A percentile compares a stretch with the other conserved stretches of the same genome.
Evolutionary conservation across 345 rosid genomes (phyloP).

Genomic region (Geranium rotundifolium): DNA sequence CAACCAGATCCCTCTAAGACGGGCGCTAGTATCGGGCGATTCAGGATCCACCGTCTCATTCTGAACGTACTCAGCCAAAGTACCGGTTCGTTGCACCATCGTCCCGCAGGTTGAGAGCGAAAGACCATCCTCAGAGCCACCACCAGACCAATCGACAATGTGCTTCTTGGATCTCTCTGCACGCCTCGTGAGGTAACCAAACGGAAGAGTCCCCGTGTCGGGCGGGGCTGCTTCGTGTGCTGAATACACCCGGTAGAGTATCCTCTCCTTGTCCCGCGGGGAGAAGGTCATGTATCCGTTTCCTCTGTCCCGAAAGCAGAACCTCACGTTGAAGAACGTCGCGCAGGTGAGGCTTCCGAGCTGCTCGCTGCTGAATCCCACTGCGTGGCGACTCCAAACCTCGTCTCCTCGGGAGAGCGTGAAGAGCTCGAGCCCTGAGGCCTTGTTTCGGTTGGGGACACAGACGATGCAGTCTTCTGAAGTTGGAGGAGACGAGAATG

Average conservation of each 20-base stretch:
- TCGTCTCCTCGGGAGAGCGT: conserved; percentile 5
- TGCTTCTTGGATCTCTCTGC: not conserved
- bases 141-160: conserved; percentile 1
- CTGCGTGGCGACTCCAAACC: not conserved
- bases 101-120: conserved; percentile 12
- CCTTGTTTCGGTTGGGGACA: not conserved
- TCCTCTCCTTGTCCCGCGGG: too few species aligned
- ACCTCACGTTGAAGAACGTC: too few species aligned
- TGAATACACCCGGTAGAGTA: too few species aligned
- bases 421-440: not conserved
- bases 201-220: not conserved
- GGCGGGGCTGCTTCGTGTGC: too few species aligned
- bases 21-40: too few species aligned
- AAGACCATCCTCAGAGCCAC: conserved; percentile 1
- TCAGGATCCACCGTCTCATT: not conserved
- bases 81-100: not conserved
- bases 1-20: conserved; percentile 18
- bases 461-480: too few species aligned
- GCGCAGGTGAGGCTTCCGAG: too few species aligned
- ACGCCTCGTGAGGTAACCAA: not conserved
- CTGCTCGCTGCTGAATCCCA: too few species aligned
- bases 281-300: too few species aligned
- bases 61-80: not conserved
- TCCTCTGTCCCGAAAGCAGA: too few species aligned
- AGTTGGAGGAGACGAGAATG: conserved; percentile 22